Conservation (phyloP, 139 green algal species). For the Tetraselmis striata region DNA sequence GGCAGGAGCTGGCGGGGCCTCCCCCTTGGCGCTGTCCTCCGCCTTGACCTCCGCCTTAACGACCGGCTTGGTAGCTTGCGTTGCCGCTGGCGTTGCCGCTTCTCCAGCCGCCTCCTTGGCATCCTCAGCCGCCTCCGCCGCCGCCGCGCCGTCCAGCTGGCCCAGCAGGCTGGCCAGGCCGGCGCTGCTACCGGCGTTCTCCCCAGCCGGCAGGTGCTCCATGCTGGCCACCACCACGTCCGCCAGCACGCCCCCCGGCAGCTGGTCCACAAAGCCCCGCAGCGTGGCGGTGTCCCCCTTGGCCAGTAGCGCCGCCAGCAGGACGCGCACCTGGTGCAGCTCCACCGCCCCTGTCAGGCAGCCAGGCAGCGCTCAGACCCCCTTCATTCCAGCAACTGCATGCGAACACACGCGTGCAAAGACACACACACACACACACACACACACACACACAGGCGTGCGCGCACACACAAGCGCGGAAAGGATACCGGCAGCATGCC, state of each 20-base stretch:
- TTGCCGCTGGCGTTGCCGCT: neutral
- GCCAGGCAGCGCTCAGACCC: too few species aligned
- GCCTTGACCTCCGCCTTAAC: too few species aligned
- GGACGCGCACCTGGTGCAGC: constrained; percentile 17
- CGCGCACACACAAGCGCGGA: neutral
- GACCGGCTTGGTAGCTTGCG: too few species aligned
- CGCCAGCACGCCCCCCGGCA: constrained; percentile 35
- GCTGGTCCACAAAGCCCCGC: constrained; percentile 17
- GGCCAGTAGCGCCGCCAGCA: constrained; percentile 26
- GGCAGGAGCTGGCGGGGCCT: too few species aligned
- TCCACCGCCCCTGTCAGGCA: neutral
- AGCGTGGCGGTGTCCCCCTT: constrained; percentile 18
- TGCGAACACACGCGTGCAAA: neutral
- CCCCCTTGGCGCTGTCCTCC: too few species aligned
- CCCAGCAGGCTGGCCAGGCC: neutral
- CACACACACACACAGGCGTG: neutral
- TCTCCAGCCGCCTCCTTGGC: neutral
- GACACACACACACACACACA: neutral
- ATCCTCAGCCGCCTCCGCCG: too few species aligned
- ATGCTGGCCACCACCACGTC: constrained; percentile 42
- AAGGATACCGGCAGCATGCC: too few species aligned
- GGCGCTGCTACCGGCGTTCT: neutral
- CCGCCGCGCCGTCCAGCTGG: neutral
- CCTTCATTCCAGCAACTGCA: neutral
- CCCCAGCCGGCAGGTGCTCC: constrained; percentile 25